A percentile compares a stretch with the other conserved stretches of the same genome.
phyloP scores from a whole-genome alignment of 2,329 filamentous ascomycete genomes.

The Ilyonectria mors-panacis region DNA sequence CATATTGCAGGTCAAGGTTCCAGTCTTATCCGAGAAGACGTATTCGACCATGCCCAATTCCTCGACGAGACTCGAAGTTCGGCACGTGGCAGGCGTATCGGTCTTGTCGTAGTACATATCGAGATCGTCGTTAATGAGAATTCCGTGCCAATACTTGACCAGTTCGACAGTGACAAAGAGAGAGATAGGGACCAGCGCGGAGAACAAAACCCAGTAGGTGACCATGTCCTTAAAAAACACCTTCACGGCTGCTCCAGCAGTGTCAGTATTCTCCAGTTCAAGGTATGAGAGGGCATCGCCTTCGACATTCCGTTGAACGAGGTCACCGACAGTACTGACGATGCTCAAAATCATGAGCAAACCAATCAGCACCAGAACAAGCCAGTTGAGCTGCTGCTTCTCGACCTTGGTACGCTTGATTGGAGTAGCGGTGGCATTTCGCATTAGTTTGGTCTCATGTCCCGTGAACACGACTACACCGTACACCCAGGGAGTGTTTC shows the following conservation, averaged over 20 bases:
- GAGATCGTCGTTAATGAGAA: constrained; percentile 95
- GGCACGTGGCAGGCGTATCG: constrained; percentile 94
- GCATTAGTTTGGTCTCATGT: constrained; percentile 99
- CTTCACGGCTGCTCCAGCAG: constrained; percentile 69
- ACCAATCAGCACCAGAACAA: constrained; percentile 90
- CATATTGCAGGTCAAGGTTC: constrained; percentile 96
- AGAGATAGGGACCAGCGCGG: constrained; percentile 95
- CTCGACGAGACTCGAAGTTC: constrained; percentile 96
- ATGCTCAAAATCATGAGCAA: constrained; percentile 89
- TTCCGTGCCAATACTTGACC: constrained; percentile 98
- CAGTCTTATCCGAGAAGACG: constrained; percentile 98
- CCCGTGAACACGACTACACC: constrained; percentile 93
- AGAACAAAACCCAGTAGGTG: constrained; percentile 99
- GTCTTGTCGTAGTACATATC: constrained; percentile 98
- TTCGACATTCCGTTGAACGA: constrained; percentile 80
- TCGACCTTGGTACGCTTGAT: constrained; percentile 99
- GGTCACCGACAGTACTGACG: constrained; percentile 91
- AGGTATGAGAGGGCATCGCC: constrained; percentile 80
- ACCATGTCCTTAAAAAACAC: constrained; percentile 96
- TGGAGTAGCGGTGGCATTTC: constrained; percentile 95
- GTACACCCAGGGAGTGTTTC: constrained; percentile 98
- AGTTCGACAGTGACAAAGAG: constrained; percentile 98
- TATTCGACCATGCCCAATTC: constrained; percentile 98
- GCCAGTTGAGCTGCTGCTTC: constrained; percentile 90
- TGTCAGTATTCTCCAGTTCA: constrained; percentile 73